Conservation (phyloP, 306 rosid genomes). For the Cucumis hystrix region DNA sequence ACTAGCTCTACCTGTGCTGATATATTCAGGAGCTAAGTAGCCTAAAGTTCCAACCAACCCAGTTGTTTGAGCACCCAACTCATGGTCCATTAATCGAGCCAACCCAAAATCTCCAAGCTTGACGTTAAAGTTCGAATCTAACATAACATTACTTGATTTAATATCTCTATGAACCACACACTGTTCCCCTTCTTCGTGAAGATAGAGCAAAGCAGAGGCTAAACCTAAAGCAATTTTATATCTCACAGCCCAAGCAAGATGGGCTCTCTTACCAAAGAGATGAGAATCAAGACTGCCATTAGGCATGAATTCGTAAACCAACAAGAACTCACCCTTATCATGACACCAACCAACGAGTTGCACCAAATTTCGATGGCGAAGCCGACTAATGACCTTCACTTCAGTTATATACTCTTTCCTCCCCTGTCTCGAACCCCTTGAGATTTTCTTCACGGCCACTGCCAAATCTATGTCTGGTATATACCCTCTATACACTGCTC, state of each 20-base stretch:
- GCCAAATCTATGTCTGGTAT: background rate
- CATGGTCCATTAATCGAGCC: background rate
- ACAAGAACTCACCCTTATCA: background rate
- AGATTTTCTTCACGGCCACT: background rate
- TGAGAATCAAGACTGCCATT: background rate
- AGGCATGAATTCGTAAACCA: background rate
- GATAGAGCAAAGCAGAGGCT: background rate
- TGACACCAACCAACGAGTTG: conserved; percentile 1
- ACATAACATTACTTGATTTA: background rate
- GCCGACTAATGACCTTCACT: background rate
- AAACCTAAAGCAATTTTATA: background rate
- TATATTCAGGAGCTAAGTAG: background rate
- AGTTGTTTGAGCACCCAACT: background rate
- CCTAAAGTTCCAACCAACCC: background rate
- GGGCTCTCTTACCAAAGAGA: background rate
- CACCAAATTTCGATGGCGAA: background rate
- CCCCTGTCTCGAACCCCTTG: background rate
- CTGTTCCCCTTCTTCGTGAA: background rate
- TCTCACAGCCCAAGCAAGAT: background rate
- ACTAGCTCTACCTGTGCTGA: background rate
- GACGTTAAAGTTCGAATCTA: background rate
- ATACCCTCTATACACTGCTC: background rate
- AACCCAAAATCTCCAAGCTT: background rate
- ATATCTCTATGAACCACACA: background rate
- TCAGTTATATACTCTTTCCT: background rate